These are phyloP conservation scores for Crithidia fasciculata DNA, from an alignment of 208 protist species.

Conservation along the genomic window DNA sequence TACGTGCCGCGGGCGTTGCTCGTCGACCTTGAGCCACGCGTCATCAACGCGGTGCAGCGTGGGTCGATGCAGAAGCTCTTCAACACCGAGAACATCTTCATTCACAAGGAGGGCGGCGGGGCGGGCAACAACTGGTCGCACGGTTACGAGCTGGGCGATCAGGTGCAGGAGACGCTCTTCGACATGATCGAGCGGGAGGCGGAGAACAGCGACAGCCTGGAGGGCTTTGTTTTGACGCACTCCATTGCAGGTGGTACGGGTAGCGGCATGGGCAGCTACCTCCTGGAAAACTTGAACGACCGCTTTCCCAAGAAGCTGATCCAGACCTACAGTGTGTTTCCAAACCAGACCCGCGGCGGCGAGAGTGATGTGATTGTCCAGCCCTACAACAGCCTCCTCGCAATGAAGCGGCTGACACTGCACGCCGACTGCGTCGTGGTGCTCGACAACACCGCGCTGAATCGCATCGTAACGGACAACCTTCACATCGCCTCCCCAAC, in stretches of 20 bases:
- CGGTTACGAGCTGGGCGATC: constrained; percentile 93
- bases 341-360: constrained; percentile 79
- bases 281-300: constrained; percentile 99
- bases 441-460: constrained; percentile 99
- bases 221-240: constrained; percentile 99
- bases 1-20: constrained; percentile 99
- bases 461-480: constrained; percentile 97
- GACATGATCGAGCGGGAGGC: constrained; percentile 99
- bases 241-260: constrained; percentile 99
- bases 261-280: constrained; percentile 98
- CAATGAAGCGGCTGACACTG: constrained; percentile 98
- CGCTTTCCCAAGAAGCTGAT: constrained; percentile 98
- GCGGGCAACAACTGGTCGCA: constrained; percentile 99
- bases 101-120: constrained; percentile 95
- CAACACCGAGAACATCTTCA: constrained; percentile 99
- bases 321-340: constrained; percentile 99
- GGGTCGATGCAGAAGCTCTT: constrained; percentile 96
- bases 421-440: constrained; percentile 98
- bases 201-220: constrained; percentile 98
- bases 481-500: constrained; percentile 95
- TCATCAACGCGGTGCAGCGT: constrained; percentile 95
- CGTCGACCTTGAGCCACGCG: constrained; percentile 99
- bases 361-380: constrained; percentile 98
- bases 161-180: constrained; percentile 94
- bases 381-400: constrained; percentile 99